Conservation (phyloP, 225 moss, liverwort and hornwort species). For the Physcomitrellopsis africana region DNA sequence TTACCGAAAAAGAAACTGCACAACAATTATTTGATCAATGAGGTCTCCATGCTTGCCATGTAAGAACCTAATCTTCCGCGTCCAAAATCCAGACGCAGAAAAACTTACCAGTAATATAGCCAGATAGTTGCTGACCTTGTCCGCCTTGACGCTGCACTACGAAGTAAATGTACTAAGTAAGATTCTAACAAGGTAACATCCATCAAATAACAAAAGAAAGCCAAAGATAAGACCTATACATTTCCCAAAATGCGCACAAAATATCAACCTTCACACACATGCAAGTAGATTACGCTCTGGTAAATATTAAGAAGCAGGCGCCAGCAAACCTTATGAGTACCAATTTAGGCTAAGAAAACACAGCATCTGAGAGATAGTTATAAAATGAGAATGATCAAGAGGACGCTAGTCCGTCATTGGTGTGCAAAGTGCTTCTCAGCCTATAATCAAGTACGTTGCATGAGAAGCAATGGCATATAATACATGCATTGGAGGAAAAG, state of each 20-base stretch:
- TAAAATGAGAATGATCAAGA: constrained; percentile 1
- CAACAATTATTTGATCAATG: constrained; percentile 8
- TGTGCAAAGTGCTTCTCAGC: too few relatives aligned
- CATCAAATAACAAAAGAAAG: neutral
- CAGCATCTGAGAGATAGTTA: neutral
- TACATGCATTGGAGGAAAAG: constrained; percentile 21
- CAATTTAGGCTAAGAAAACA: neutral
- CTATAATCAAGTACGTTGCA: too few relatives aligned
- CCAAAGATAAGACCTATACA: neutral
- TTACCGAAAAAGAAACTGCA: constrained; percentile 11
- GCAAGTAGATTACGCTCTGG: constrained; percentile 2
- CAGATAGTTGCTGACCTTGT: constrained; percentile 48
- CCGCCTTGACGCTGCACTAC: constrained; percentile 56
- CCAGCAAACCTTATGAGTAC: constrained; percentile 9
- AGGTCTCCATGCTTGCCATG: neutral
- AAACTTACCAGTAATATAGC: constrained; percentile 40
- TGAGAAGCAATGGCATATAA: neutral
- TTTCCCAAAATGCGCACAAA: constrained; percentile 8
- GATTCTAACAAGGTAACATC: too few relatives aligned
- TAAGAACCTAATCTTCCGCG: neutral
- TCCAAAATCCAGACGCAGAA: constrained; percentile 1
- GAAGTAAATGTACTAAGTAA: constrained; percentile 16
- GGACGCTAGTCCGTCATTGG: neutral
- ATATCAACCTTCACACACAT: constrained; percentile 2
- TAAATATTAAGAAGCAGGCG: constrained; percentile 6